Conservation (phyloP, 2,329 filamentous ascomycete species). For the Chrysoporthe cubensis region DNA sequence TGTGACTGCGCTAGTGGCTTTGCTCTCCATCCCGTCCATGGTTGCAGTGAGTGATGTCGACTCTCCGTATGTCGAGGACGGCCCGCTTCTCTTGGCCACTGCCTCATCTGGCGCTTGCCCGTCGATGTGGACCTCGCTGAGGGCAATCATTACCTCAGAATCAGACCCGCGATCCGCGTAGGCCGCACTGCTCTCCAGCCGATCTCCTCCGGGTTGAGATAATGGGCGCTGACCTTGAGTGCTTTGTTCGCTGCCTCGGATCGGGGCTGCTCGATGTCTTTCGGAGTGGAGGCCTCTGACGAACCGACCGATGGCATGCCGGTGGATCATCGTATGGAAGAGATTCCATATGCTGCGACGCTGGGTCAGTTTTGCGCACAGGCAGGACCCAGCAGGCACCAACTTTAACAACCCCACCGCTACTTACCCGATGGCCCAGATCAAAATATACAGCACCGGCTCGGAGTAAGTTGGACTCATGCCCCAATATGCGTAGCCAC, state of each 20-base stretch:
- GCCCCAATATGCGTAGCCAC: constrained; percentile 43
- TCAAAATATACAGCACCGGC: constrained; percentile 41
- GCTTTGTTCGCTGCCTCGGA: background rate
- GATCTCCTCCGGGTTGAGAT: background rate
- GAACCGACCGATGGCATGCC: background rate
- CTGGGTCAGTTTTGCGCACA: background rate
- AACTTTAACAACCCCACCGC: background rate
- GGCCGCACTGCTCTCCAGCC: background rate
- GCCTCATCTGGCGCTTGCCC: too few relatives aligned
- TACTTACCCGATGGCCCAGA: constrained; percentile 43
- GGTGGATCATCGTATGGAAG: background rate
- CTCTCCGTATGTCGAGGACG: too few relatives aligned
- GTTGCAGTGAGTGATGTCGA: too few relatives aligned
- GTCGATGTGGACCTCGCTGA: too few relatives aligned
- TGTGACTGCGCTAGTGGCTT: background rate
- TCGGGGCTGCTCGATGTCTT: background rate
- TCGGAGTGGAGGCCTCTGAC: background rate
- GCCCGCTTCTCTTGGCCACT: too few relatives aligned
- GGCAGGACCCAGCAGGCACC: too few relatives aligned
- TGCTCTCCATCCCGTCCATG: background rate
- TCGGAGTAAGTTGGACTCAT: constrained; percentile 36
- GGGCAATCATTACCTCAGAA: too few relatives aligned
- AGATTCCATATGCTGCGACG: background rate
- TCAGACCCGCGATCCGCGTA: background rate
- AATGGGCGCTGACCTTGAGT: background rate